A percentile compares a stretch with the other conserved stretches of the same genome.
These are phyloP conservation scores for Detonula confervacea DNA, from an alignment of 352 stramenopile genomes.

Conservation along the genomic window DNA sequence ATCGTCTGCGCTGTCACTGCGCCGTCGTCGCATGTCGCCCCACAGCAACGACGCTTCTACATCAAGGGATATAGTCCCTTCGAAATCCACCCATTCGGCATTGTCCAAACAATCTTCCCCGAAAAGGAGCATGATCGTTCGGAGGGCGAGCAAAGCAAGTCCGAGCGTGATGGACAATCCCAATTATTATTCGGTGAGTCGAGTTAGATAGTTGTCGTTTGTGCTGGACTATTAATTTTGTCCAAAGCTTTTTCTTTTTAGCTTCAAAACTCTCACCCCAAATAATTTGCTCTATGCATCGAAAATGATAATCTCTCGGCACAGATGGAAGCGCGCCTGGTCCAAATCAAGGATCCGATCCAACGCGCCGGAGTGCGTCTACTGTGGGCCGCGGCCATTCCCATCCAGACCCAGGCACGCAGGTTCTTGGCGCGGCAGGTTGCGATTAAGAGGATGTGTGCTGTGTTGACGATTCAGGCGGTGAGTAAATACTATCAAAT, in stretches of 20 bases:
- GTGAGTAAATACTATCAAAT: slow-evolving; percentile 16
- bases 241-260: too few relatives aligned
- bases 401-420: slow-evolving; percentile 77
- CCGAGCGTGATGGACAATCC: slow-evolving; percentile 45
- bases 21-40: slow-evolving; percentile 19
- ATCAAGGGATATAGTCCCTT: too few relatives aligned
- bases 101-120: too few relatives aligned
- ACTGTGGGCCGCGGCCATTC: slow-evolving; percentile 78
- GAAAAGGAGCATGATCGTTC: slow-evolving; percentile 9
- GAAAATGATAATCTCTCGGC: too few relatives aligned
- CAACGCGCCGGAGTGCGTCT: slow-evolving; percentile 74
- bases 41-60: too few relatives aligned
- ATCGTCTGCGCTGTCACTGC: too few relatives aligned
- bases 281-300: neutral
- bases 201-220: too few relatives aligned
- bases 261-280: neutral
- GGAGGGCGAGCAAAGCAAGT: slow-evolving; percentile 28
- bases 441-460: slow-evolving; percentile 60
- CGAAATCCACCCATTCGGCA: too few relatives aligned
- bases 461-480: slow-evolving; percentile 59
- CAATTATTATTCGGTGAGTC: slow-evolving; percentile 49
- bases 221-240: too few relatives aligned
- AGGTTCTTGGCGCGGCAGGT: slow-evolving; percentile 67
- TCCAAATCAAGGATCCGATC: slow-evolving; percentile 82
- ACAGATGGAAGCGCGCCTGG: slow-evolving; percentile 54